A percentile compares a stretch with the other conserved stretches of the same genome.
Conservation (phyloP, 2,329 filamentous ascomycete genomes). For the Beauveria bassiana region DNA sequence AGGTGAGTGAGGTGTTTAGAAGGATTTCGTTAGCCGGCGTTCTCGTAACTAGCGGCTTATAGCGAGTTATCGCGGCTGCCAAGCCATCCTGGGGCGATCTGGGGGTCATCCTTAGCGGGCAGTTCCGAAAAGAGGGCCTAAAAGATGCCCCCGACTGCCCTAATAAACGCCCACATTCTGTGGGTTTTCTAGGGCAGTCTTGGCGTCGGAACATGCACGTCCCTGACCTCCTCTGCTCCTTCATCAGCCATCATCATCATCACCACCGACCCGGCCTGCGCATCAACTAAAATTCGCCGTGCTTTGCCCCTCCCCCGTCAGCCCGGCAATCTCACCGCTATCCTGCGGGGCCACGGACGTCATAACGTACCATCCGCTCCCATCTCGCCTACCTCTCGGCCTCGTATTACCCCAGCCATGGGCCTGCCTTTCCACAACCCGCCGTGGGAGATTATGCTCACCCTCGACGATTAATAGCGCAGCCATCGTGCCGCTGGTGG, state of each 20-base stretch:
- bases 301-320: neutral
- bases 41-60: too few relatives aligned
- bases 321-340: neutral
- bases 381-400: neutral
- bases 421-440: neutral
- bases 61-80: too few relatives aligned
- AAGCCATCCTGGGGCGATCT: too few relatives aligned
- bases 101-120: too few relatives aligned
- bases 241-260: neutral
- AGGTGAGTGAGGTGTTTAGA: too few relatives aligned
- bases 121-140: too few relatives aligned
- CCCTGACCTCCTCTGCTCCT: neutral
- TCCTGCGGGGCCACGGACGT: constrained; percentile 2
- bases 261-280: neutral
- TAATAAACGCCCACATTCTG: neutral
- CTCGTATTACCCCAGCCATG: constrained; percentile 7
- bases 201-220: neutral
- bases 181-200: neutral
- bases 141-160: neutral
- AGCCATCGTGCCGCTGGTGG: neutral
- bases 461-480: neutral
- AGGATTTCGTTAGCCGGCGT: too few relatives aligned
- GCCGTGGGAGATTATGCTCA: neutral
- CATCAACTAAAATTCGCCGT: neutral
- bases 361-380: constrained; percentile 6